Base-by-base conservation (phyloP, 2,329 filamentous ascomycete species). In the Akanthomyces muscarius region DNA sequence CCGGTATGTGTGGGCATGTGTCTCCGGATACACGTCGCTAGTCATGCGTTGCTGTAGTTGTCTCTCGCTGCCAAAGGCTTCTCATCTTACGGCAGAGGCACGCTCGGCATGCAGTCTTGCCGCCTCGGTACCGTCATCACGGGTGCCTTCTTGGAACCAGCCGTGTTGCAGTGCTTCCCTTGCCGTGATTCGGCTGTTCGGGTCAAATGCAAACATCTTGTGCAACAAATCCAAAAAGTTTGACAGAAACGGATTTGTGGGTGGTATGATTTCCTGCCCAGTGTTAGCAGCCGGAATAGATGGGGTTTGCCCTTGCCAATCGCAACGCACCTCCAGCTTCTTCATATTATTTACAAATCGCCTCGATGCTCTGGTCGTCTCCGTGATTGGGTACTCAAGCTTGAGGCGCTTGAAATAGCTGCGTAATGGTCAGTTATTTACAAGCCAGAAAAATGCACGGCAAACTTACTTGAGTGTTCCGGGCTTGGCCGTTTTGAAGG, bases 121-220 rank as follows among this genome's bases (percentile, higher is more conserved):
- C 41, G 62, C 62, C 25, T 63, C 62, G 28, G 62, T 63, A 33
- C 62, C 62, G 23, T 64, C 62, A 25, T 61, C 57, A 13, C 80
- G 76, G 7, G 82, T 79, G 14, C 76, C 71, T 69, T 86, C 84
- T 66, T 81, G 81, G 73, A 87, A 86, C 84, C 84, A 87, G 2
- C 82, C 81, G 65, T 87, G 85, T 56, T 83, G 79, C 44, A 87
- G 74, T 14, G 85, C 85, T 66, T 86, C 75, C 65, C 84, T 83
- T 28, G 85, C 85, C 4, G 83, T 86, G 65, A 87, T 87, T 48
- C 84, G 81, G 60, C 83, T 79, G 5, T 75, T 73, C 1, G 84
- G 84, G 63, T 87, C 84, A 70, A 86, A 87, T 33, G 86, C 79
- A 67, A 87, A 86, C 58, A 87, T 87, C 71, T 82, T 85, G 66